Base-by-base conservation (phyloP, 371 early-diverging fungal species). In the Gilbertella persicaria region DNA sequence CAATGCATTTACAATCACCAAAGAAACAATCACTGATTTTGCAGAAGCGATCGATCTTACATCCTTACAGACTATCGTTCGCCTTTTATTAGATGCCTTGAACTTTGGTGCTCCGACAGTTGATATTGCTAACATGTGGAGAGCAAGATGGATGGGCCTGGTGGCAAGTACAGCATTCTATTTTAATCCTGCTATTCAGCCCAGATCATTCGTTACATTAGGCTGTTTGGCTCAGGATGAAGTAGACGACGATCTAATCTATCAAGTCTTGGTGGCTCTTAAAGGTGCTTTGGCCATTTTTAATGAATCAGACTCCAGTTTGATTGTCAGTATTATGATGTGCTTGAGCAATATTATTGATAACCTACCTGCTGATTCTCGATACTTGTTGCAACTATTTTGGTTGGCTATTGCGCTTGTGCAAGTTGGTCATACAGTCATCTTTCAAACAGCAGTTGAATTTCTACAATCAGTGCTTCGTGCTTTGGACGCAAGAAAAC, bases 81-180 rank as follows among this genome's bases (percentile, higher is more conserved):
- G 85, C 38, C 67, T 87, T 4, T 71, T 96, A 36, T 62, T 93
- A 65, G 90, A 92, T 41, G 87, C 93, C 3, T 78, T 94, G 68
- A 82, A 79, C 25, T 83, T 78, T 53, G 90, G 93, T 9, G 89
- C 92, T 0, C 84, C 85, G 7, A 80, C 84, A 6, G 69, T 73
- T 70, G 86, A 88, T 50, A 80, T 87, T 24, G 84, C 86, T 8
- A 89, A 89, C 56, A 80, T 80, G 36, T 92, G 94, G 88, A 86
- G 93, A 42, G 86, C 94, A 3, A 83, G 94, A 28, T 96, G 95
- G 95, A 90, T 94, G 82, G 82, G 91, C 3, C 70, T 97, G 38
- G 89, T 93, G n/a, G 85, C 94, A 1, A 89, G 91, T 38, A 90
- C 91, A 13, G 93, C 96, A 0, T 97, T 97, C 80, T 91, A 92